These are phyloP conservation scores for Gracilaria vermiculophylla DNA, from an alignment of 23 red algal species.

Conservation along the genomic window DNA sequence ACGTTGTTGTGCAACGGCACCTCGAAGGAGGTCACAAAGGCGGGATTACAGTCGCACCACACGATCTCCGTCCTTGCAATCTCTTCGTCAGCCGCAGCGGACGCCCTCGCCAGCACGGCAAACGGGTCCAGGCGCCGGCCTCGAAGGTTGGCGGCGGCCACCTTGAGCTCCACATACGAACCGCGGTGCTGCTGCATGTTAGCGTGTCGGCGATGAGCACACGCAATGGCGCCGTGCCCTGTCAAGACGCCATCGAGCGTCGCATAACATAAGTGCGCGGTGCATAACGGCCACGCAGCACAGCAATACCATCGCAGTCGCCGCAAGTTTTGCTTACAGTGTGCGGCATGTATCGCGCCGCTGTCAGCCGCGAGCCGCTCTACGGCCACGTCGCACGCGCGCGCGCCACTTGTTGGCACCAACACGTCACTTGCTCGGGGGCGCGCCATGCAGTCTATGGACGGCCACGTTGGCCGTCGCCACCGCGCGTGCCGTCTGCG, in stretches of 20 bases:
- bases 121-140: conserved; percentile 59
- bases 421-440: too few relatives aligned
- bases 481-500: background rate
- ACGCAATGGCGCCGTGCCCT: too few relatives aligned
- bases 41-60: conserved; percentile 47
- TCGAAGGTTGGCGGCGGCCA: conserved; percentile 44
- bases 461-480: background rate
- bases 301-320: background rate
- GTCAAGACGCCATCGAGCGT: too few relatives aligned
- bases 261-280: background rate
- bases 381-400: background rate
- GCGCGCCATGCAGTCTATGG: too few relatives aligned
- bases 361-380: background rate
- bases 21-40: conserved; percentile 60
- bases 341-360: background rate
- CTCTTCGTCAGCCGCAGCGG: background rate
- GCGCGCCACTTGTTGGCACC: background rate
- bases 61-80: conserved; percentile 62
- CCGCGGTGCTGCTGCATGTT: background rate
- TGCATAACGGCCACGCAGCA: background rate
- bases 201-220: background rate
- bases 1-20: background rate
- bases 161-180: conserved; percentile 67
- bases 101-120: conserved; percentile 21
- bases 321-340: background rate